These are phyloP conservation scores for Eragrostis curvula DNA, from an alignment of 176 grass and related monocot species.

Conservation along the genomic window DNA sequence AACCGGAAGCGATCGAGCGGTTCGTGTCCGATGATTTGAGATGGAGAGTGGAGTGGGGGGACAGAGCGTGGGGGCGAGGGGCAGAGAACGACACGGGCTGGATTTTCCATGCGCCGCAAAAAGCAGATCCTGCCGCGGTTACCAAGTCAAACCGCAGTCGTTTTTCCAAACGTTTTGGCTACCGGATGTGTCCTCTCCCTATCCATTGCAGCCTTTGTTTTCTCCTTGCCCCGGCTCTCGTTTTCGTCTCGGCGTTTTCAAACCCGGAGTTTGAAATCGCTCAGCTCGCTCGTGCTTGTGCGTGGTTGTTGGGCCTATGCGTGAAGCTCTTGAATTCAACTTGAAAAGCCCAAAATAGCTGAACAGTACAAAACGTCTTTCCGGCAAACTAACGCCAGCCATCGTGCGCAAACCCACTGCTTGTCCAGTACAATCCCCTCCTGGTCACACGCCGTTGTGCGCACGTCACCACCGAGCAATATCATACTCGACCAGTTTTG, in stretches of 20 bases:
- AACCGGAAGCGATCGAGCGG: no score
- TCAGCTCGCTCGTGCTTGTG: not conserved
- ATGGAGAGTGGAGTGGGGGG: no score
- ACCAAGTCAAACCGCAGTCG: constrained; percentile 38
- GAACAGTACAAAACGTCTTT: no score
- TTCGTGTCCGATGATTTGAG: no score
- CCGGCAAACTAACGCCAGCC: no score
- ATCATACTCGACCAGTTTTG: not conserved
- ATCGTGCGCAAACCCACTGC: no score
- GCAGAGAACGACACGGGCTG: constrained; percentile 19
- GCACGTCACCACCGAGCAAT: no score
- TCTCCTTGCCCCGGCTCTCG: not conserved
- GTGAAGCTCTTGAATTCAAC: not conserved
- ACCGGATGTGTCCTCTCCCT: not conserved
- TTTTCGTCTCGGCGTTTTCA: not conserved
- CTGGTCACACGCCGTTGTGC: no score
- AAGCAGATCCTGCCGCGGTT: constrained; percentile 12
- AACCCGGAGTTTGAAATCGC: constrained; percentile 25
- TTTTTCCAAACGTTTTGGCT: not conserved
- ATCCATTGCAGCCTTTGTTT: constrained; percentile 30
- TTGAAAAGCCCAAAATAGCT: not conserved
- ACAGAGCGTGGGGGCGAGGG: not conserved
- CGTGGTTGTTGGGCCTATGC: not conserved
- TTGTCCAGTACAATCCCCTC: no score
- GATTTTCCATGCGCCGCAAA: constrained; percentile 44